Conservation (phyloP, 2,329 filamentous ascomycete genomes). For the Hypoxylon sp. region DNA sequence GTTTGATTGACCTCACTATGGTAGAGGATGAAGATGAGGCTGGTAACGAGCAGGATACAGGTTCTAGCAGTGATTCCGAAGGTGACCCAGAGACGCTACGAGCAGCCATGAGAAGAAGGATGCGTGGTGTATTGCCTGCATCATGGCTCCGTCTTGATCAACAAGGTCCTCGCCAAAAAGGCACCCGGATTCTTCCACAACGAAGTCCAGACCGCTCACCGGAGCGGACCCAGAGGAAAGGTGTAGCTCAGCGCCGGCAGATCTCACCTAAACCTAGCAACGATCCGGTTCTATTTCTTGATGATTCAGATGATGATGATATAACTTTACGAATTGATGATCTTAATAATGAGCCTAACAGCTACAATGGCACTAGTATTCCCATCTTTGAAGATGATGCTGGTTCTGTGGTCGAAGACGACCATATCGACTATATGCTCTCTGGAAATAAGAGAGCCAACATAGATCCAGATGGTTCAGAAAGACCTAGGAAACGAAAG, state of each 20-base stretch:
- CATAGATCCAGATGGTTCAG: slow-evolving; percentile 46
- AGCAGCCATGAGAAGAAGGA: slow-evolving; percentile 60
- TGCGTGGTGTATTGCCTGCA: slow-evolving; percentile 75
- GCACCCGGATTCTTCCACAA: slow-evolving; percentile 52
- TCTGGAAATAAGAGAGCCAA: slow-evolving; percentile 60
- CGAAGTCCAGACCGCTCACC: slow-evolving; percentile 56
- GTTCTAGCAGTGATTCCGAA: slow-evolving; percentile 54
- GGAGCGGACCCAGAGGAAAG: slow-evolving; percentile 60
- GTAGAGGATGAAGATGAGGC: slow-evolving; percentile 40
- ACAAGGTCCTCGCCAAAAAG: slow-evolving; percentile 56
- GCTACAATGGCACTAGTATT: slow-evolving; percentile 15
- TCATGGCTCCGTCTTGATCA: slow-evolving; percentile 76
- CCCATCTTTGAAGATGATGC: slow-evolving; percentile 55
- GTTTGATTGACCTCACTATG: slow-evolving; percentile 51
- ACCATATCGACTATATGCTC: slow-evolving; percentile 67
- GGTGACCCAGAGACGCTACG: slow-evolving; percentile 56
- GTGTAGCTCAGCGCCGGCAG: slow-evolving; percentile 65
- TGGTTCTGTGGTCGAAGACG: slow-evolving; percentile 65
- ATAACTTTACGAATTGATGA: slow-evolving; percentile 46
- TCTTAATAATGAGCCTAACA: slow-evolving; percentile 14
- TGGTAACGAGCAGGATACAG: slow-evolving; percentile 34
- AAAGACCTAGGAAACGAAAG: slow-evolving; percentile 52
- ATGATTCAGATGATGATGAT: slow-evolving; percentile 63
- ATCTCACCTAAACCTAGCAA: slow-evolving; percentile 52
- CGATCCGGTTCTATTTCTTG: slow-evolving; percentile 59